These are phyloP conservation scores for Dichotomocladium elegans DNA, from an alignment of 371 early-diverging fungal genomes.

Conservation along the genomic window DNA sequence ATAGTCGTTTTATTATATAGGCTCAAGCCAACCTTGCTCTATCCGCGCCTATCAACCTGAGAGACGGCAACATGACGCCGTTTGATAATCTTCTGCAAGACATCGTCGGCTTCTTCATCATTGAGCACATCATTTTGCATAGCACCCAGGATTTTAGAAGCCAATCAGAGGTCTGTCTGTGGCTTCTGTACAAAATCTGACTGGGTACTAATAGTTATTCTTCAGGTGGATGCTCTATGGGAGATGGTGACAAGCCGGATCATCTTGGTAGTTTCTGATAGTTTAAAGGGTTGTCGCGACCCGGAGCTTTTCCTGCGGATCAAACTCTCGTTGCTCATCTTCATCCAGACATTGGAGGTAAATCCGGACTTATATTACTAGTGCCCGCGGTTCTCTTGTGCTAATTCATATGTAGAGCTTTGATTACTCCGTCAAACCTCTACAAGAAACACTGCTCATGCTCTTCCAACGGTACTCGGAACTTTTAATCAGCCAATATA, in stretches of 20 bases:
- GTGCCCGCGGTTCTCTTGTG: not conserved
- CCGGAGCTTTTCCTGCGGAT: slow-evolving; percentile 76
- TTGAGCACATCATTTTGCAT: slow-evolving; percentile 86
- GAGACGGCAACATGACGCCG: slow-evolving; percentile 57
- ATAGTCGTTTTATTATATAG: slow-evolving; percentile 17
- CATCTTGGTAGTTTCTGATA: slow-evolving; percentile 72
- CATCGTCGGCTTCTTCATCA: slow-evolving; percentile 93
- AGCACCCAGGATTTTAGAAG: slow-evolving; percentile 92
- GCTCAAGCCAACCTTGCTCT: slow-evolving; percentile 74
- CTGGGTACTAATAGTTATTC: too few relatives aligned
- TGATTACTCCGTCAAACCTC: slow-evolving; percentile 46
- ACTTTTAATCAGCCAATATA: slow-evolving; percentile 67
- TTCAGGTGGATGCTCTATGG: slow-evolving; percentile 84
- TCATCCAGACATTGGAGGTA: slow-evolving; percentile 90
- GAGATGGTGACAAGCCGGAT: slow-evolving; percentile 80
- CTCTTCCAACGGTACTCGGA: slow-evolving; percentile 83
- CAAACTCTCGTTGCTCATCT: slow-evolving; percentile 71
- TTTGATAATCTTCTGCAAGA: slow-evolving; percentile 82
- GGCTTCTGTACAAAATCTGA: too few relatives aligned
- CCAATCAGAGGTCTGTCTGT: slow-evolving; percentile 49
- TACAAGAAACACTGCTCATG: slow-evolving; percentile 58
- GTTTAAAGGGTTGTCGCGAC: slow-evolving; percentile 72
- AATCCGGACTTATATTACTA: not conserved
- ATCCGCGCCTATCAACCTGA: slow-evolving; percentile 58
- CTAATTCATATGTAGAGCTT: slow-evolving; percentile 25